phyloP scores from a whole-genome alignment of 2,329 filamentous ascomycete genomes.

The Calonectria honghensis region DNA sequence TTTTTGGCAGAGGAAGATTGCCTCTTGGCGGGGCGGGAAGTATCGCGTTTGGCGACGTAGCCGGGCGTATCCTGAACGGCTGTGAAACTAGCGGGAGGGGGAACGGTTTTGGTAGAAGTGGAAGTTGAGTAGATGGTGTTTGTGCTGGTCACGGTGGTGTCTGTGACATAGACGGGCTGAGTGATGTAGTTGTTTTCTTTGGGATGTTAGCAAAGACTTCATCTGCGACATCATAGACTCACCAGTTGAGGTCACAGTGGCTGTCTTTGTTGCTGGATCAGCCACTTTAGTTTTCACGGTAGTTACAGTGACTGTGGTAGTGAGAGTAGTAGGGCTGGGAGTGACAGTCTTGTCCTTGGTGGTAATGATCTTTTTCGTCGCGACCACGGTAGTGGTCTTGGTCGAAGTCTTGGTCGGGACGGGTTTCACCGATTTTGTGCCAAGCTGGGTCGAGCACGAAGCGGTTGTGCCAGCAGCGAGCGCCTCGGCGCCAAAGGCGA shows the following conservation, averaged over 20 bases:
- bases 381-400: not conserved
- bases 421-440: not conserved
- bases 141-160: not conserved
- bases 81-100: not conserved
- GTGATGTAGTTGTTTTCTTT: not conserved
- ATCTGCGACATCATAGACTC: not conserved
- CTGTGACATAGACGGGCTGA: not conserved
- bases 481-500: not conserved
- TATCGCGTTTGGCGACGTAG: not conserved
- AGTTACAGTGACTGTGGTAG: not conserved
- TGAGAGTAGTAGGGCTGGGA: not conserved
- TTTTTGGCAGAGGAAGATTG: not conserved
- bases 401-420: not conserved
- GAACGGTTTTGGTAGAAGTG: not conserved
- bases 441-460: not conserved
- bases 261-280: not conserved
- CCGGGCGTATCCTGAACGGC: not conserved
- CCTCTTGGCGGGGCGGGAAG: not conserved
- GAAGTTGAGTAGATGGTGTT: not conserved
- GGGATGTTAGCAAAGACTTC: not conserved
- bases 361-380: not conserved
- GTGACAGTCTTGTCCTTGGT: not conserved
- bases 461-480: not conserved
- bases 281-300: not conserved
- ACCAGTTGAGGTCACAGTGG: not conserved